Evolutionary conservation across 192 early-diverging fungal genomes (phyloP), one percentile per base, ranked within the genome.

Genomic region (Powellomyces hirtus): DNA sequence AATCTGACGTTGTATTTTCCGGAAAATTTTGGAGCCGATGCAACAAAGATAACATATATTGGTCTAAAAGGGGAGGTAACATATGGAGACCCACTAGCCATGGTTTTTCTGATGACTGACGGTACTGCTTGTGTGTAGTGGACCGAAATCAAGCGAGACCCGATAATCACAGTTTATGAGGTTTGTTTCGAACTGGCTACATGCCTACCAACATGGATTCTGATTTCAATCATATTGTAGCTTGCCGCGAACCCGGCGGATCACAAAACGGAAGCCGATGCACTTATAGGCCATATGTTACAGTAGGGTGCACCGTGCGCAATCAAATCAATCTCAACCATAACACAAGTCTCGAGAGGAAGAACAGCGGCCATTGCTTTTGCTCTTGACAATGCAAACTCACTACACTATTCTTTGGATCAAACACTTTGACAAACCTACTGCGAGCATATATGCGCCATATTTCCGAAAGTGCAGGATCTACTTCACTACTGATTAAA

Each of bases 11-110:
- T 98, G 62, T 95, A 83, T 70, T 89, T 98, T 69, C 88, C 90
- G 2, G 75, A 74, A 4, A 92, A 92, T 67, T 93, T 88, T 76
- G 90, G 88, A 14, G 90, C 68, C 35, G 91, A 92, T n/a, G 80
- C 79, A 1, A 91, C 91, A 22, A 78, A 74, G 38, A 83, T 98
- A 36, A 77, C 72, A 18, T 98, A 89, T 65, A 78, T 98, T 75
- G 93, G 92, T 11, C 86, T 98, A 68, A 92, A 94, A 60, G 97
- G 97, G 38, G 96, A 96, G 66, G 46, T 49, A 49, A 49, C n/a
- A 8, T 13, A 18, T 8, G 18, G 46, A 49, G 46, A 49, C 26
- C 2, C n/a, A 49, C n/a, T 42, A 42, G 8, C 18, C 10, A 42
- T 42, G n/a, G 46, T 24, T 16, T 49, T 49, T 2, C 46, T 49